phyloP scores from a whole-genome alignment of 2,329 filamentous ascomycete genomes.

The Tolypocladium guangdongense region DNA sequence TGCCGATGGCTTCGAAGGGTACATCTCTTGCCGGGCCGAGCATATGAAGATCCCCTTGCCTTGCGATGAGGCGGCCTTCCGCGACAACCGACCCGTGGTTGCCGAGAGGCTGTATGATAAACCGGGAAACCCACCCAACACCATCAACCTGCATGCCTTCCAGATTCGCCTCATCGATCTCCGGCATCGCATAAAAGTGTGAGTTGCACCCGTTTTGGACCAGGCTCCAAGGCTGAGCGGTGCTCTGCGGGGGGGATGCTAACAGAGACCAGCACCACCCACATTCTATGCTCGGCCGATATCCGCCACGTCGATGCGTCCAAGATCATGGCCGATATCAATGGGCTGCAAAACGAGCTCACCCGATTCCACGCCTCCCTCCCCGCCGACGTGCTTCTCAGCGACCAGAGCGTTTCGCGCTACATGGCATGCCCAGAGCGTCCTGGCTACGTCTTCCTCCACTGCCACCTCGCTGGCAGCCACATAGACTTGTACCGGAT shows the following conservation, averaged over 20 bases:
- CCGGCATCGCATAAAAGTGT: slow-evolving; percentile 25
- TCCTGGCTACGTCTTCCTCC: slow-evolving; percentile 25
- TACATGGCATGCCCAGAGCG: slow-evolving; percentile 20
- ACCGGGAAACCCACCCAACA: slow-evolving; percentile 10
- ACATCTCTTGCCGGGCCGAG: slow-evolving; percentile 24
- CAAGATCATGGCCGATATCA: slow-evolving; percentile 25
- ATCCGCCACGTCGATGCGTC: slow-evolving; percentile 21
- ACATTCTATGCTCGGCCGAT: slow-evolving; percentile 13
- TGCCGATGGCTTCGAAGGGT: slow-evolving; percentile 29
- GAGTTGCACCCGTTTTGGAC: slow-evolving; percentile 6
- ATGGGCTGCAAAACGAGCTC: slow-evolving; percentile 24
- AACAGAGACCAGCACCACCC: slow-evolving; percentile 10
- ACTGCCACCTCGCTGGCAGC: slow-evolving; percentile 22
- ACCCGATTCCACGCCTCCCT: slow-evolving; percentile 24
- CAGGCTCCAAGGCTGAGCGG: background rate
- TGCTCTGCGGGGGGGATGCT: background rate
- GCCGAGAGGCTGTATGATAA: slow-evolving; percentile 21
- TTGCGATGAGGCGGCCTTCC: slow-evolving; percentile 21
- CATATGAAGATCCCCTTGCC: slow-evolving; percentile 27
- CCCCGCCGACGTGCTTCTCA: slow-evolving; percentile 21
- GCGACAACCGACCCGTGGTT: slow-evolving; percentile 17
- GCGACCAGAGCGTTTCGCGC: slow-evolving; percentile 20
- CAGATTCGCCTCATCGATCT: slow-evolving; percentile 24
- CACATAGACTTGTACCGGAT: slow-evolving; percentile 30
- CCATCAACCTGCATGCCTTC: slow-evolving; percentile 21